Conservation (phyloP, 2,329 filamentous ascomycete genomes). For the Aspergillus sp. region DNA sequence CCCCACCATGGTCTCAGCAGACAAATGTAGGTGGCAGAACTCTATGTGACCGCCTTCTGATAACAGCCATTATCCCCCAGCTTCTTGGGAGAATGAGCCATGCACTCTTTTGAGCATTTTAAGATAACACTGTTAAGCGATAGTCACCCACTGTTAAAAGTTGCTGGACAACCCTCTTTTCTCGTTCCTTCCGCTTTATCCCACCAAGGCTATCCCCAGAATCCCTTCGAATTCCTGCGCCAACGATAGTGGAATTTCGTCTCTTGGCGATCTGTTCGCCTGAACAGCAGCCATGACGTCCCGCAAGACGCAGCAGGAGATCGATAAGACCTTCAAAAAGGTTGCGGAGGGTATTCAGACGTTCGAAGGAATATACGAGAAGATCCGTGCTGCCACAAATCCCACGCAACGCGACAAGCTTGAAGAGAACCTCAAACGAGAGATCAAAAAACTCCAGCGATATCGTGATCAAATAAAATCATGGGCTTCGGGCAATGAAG, state of each 20-base stretch:
- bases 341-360: constrained; percentile 88
- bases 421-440: constrained; percentile 96
- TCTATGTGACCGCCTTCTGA: constrained; percentile 18
- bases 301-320: constrained; percentile 95
- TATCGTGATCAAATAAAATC: constrained; percentile 99
- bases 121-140: constrained; percentile 10
- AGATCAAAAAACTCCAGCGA: constrained; percentile 99
- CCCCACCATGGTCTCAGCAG: constrained; percentile 10
- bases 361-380: constrained; percentile 96
- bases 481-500: constrained; percentile 97
- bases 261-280: constrained; percentile 30
- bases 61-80: constrained; percentile 18
- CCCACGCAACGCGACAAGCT: constrained; percentile 96
- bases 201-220: neutral
- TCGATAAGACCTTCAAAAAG: constrained; percentile 99
- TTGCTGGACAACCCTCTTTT: constrained; percentile 15
- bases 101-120: constrained; percentile 18
- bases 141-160: constrained; percentile 16
- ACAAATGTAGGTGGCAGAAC: constrained; percentile 10
- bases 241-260: constrained; percentile 23
- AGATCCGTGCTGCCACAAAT: constrained; percentile 92
- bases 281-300: constrained; percentile 72
- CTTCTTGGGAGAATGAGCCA: constrained; percentile 21
- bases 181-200: neutral
- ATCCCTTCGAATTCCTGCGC: constrained; percentile 20